Percentiles rank a stretch among this genome's conserved stretches.
These are phyloP conservation scores for Setomelanomma holmii DNA, from an alignment of 2,329 filamentous ascomycete species.

Conservation along the genomic window DNA sequence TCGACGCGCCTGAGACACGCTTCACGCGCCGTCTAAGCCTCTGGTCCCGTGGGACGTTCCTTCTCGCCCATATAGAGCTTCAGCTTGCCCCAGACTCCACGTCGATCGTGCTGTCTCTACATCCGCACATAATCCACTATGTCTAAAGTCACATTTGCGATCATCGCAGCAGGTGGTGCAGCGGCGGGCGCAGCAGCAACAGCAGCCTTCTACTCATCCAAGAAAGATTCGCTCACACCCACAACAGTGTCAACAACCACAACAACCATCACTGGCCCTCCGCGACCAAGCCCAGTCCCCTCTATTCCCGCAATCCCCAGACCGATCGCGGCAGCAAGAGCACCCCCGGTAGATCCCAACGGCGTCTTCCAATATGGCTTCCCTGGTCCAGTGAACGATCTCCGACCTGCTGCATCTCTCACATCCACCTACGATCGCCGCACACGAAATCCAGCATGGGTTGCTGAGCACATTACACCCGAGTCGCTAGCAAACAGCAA, in stretches of 20 bases:
- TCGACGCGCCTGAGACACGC: slow-evolving; percentile 47
- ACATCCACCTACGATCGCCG: slow-evolving; percentile 90
- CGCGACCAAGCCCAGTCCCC: slow-evolving; percentile 25
- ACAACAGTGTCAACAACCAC: slow-evolving; percentile 42
- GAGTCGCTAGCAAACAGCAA: slow-evolving; percentile 76
- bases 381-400: slow-evolving; percentile 85
- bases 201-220: slow-evolving; percentile 54
- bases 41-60: slow-evolving; percentile 25
- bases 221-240: slow-evolving; percentile 33
- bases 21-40: slow-evolving; percentile 43
- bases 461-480: slow-evolving; percentile 90
- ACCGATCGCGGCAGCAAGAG: slow-evolving; percentile 27
- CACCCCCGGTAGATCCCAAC: slow-evolving; percentile 55
- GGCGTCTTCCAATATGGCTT: slow-evolving; percentile 71
- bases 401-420: slow-evolving; percentile 77
- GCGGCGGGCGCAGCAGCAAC: slow-evolving; percentile 58
- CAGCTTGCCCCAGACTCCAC: background rate
- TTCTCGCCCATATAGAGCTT: slow-evolving; percentile 24
- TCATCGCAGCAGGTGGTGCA: slow-evolving; percentile 58
- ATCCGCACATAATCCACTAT: slow-evolving; percentile 41
- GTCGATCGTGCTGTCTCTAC: background rate
- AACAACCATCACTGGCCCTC: slow-evolving; percentile 39
- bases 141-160: slow-evolving; percentile 59
- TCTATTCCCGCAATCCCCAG: slow-evolving; percentile 36
- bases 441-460: slow-evolving; percentile 91